Base-by-base conservation (phyloP, 2,329 filamentous ascomycete species). In the Aspergillus eucalypticola region DNA sequence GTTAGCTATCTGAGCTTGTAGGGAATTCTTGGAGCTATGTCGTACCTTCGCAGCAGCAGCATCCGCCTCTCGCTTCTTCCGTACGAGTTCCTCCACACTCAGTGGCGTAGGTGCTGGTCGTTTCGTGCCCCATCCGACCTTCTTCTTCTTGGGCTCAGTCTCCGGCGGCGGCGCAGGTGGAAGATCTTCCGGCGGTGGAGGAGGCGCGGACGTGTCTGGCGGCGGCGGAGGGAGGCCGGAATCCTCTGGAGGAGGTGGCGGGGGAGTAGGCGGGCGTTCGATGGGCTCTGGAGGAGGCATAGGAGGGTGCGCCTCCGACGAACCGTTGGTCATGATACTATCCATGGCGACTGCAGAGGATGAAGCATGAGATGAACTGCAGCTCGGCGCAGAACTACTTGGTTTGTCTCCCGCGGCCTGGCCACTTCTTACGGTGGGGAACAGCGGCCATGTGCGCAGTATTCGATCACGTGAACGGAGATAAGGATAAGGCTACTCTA, bases 1-100 rank as follows among this genome's bases (percentile, higher is more conserved):
- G 25, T 64, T 60, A 56, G 61, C 48, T 21, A 53, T n/a, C 10
- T 4, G 15, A 54, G 21, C 11, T 35, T 15, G 17, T 56, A 42
- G 29, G 44, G 21, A 44, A 11, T 29, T 25, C 32, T 21, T 8
- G 56, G 61, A 53, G 15, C 19, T 60, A 51, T 53, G 41, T 53
- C 76, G 67, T 79, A 86, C 84, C 78, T 95, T 96, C 58, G 91
- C 85, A 8, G 91, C 89, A 15, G 90, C 91, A 38, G 90, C 90
- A 76, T 95, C 91, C 27, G 90, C 89, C 63, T 91, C 91, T 72
- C 90, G 91, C 82, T 96, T 96, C 78, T 93, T 90, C 66, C 87
- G 86, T 21, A 96, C 78, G 4, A 96, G 84, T 68, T 96, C 90
- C 76, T 96, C 92, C 59, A 96, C 88, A 72, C 91, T 93, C 51